Conservation (phyloP, 2,329 filamentous ascomycete genomes). For the Xylariales sp. region DNA sequence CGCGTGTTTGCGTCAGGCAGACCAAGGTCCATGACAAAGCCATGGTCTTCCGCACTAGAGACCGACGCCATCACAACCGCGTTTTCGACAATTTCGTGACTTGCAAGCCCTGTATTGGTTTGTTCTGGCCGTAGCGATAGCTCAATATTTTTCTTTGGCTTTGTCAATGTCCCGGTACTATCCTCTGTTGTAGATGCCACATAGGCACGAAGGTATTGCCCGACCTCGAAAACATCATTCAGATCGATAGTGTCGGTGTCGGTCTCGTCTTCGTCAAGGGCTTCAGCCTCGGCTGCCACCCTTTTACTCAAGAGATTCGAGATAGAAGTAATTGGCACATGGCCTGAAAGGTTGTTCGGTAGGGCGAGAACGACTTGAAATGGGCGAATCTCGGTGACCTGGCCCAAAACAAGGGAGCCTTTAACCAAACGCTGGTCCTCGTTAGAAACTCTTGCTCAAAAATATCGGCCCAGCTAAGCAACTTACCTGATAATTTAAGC, state of each 20-base stretch:
- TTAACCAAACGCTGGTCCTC: slow-evolving; percentile 84
- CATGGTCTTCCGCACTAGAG: slow-evolving; percentile 93
- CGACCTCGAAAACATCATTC: slow-evolving; percentile 78
- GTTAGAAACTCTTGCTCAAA: slow-evolving; percentile 49
- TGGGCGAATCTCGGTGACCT: slow-evolving; percentile 82
- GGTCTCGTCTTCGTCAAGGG: slow-evolving; percentile 66
- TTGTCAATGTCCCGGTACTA: slow-evolving; percentile 61
- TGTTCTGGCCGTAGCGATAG: slow-evolving; percentile 84
- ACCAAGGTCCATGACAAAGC: slow-evolving; percentile 91
- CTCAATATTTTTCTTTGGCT: slow-evolving; percentile 84
- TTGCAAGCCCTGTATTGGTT: slow-evolving; percentile 79
- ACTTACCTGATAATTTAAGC: slow-evolving; percentile 86
- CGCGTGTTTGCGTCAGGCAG: slow-evolving; percentile 74
- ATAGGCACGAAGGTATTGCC: slow-evolving; percentile 88
- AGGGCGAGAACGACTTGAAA: slow-evolving; percentile 84
- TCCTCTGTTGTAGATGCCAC: slow-evolving; percentile 83
- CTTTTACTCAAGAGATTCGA: slow-evolving; percentile 82
- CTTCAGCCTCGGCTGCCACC: slow-evolving; percentile 75
- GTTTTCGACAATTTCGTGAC: slow-evolving; percentile 79
- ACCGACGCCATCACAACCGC: slow-evolving; percentile 88
- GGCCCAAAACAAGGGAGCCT: slow-evolving; percentile 88
- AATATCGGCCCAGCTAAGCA: background rate
- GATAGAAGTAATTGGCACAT: slow-evolving; percentile 90
- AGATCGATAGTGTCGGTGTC: slow-evolving; percentile 75
- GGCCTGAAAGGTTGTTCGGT: slow-evolving; percentile 92